Evolutionary conservation across 2,329 filamentous ascomycete species (phyloP), one percentile per base, ranked within the genome.

Genomic region (Eutypa lata): DNA sequence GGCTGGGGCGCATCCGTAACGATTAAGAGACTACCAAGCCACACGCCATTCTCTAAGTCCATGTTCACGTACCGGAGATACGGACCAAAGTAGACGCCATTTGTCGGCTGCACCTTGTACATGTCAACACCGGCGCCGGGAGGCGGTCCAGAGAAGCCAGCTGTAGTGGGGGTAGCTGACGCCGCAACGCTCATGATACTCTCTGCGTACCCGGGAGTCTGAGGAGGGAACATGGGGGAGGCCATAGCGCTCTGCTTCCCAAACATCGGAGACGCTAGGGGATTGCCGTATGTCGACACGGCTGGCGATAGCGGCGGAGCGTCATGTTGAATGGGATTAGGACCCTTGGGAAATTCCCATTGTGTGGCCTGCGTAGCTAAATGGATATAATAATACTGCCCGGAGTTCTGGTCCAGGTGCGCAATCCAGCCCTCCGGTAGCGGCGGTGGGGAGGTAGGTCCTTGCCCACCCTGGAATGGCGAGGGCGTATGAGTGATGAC

Each of bases 381-480:
- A 69, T 99, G 94, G 54, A 99, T 99, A 66, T 99, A 99, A 71
- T 99, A 99, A 72, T 97, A 99, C 67, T 97, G 93, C 1, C 94
- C 94, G 2, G 93, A 97, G 67, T 89, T 96, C 60, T 91, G 89
- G 68, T 99, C 94, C 4, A 97, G 79, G 69, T 97, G 94, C 19
- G 94, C 91, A 65, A 99, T 97, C 94, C 94, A 99, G 33, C 94
- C 94, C 73, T 99, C 94, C 6, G 94, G 94, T 16, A 99, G 79
- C 2, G 93, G 94, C 21, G 94, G 94, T 31, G 94, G 94, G 16
- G 91, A 96, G 24, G 88, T 84, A 28, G 90, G 90, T 1, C 87
- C 69, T 53, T 71, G 71, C 1, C 66, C 57, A 22, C 56, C 67
- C 47, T 69, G 68, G 48, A 77, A 72, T n/a, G 76, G 71, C 0